Evolutionary conservation across 2,329 filamentous ascomycete genomes (phyloP), one percentile per base, ranked within the genome.

Genomic region (Nemania bipapillata): DNA sequence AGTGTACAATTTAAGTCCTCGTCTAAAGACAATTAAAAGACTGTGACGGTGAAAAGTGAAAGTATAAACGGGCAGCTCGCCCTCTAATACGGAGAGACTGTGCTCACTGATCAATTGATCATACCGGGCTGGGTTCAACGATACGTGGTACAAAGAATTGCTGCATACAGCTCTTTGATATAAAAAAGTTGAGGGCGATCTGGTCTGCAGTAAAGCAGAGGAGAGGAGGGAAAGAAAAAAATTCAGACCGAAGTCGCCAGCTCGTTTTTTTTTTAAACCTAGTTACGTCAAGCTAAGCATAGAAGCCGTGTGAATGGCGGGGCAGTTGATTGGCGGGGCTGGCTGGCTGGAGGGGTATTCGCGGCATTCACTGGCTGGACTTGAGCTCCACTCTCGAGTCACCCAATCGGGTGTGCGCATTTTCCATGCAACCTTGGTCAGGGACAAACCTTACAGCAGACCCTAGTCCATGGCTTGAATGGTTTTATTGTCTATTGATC

Each of bases 81-180:
- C 74, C 66, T 59, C 58, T 70, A 55, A 56, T 68, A 74, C 70
- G 72, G 73, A 61, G 70, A 71, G 65, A 73, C 72, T 64, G 72
- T 72, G 55, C 58, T 65, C 57, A 45, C 60, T 35, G 30, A 40
- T 70, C 68, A 72, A 70, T 66, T 71, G 59, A 68, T 60, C 68
- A 72, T 70, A 61, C 63, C 68, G 68, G 42, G 66, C 35, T 30
- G 32, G 45, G 26, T 20, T 28, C 30, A 54, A 32, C n/a, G 52
- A 40, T 45, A 55, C 42, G 40, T 28, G 37, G 37, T 26, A 65
- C 12, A 37, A 58, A 30, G 47, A 37, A n/a, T 20, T 50, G 11
- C 60, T 45, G 17, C 22, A n/a, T 55, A 58, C 42, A 54, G 17
- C 26, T 52, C 20, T 57, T 12, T 26, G 30, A 20, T 35, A 26